Conservation (phyloP, 192 early-diverging fungal species). For the Backusella liffmaniae region DNA sequence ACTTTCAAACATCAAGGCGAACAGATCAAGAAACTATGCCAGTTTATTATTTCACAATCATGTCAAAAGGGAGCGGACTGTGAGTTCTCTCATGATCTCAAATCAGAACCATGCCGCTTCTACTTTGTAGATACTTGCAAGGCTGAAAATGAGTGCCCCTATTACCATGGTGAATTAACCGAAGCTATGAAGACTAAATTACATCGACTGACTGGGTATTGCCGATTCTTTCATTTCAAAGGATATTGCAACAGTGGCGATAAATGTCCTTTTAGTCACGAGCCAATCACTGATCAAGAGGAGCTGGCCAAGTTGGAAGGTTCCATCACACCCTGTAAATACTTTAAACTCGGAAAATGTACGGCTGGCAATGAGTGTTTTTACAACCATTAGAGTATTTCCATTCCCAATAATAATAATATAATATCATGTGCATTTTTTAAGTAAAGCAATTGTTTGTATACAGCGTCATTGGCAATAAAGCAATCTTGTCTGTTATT, state of each 20-base stretch:
- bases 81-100: slow-evolving; percentile 27
- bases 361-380: slow-evolving; percentile 28
- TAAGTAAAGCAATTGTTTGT: too few relatives aligned
- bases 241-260: slow-evolving; percentile 38
- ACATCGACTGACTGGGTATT: slow-evolving; percentile 20
- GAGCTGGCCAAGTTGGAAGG: slow-evolving; percentile 11
- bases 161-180: slow-evolving; percentile 25
- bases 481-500: too few relatives aligned
- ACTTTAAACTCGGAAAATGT: slow-evolving; percentile 24
- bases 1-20: slow-evolving; percentile 12
- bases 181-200: background rate
- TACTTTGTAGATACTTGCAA: slow-evolving; percentile 31
- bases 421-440: too few relatives aligned
- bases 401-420: too few relatives aligned
- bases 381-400: background rate
- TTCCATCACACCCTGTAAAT: slow-evolving; percentile 15
- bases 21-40: slow-evolving; percentile 8
- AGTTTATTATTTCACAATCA: slow-evolving; percentile 21
- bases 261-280: slow-evolving; percentile 33
- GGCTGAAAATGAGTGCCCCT: slow-evolving; percentile 20
- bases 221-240: slow-evolving; percentile 39
- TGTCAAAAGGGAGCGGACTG: slow-evolving; percentile 23
- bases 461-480: too few relatives aligned
- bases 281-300: background rate
- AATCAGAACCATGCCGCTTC: slow-evolving; percentile 33